A percentile compares a stretch with the other conserved stretches of the same genome.
Evolutionary conservation across 2,329 filamentous ascomycete genomes (phyloP).

Genomic region (Nigrospora sphaerica): DNA sequence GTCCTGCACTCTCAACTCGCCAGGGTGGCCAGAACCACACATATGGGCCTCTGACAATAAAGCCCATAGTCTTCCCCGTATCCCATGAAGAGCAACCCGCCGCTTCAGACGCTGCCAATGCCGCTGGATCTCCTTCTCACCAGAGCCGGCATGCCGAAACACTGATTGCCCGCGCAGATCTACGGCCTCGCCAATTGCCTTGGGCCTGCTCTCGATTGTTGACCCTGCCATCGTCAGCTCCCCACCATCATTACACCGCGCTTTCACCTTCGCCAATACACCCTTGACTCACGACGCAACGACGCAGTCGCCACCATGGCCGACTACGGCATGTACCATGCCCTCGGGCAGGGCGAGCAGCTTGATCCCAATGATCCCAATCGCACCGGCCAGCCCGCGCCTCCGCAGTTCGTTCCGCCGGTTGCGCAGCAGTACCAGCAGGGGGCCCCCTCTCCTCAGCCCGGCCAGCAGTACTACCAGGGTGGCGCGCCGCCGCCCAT

Average conservation of each 20-base stretch:
- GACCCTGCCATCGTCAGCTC: too few species aligned
- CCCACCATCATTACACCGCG: too few species aligned
- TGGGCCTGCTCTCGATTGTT: too few species aligned
- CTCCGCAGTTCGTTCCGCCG: conserved; percentile 50
- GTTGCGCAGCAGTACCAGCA: conserved; percentile 48
- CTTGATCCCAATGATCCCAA: conserved; percentile 48
- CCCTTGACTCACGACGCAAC: neutral
- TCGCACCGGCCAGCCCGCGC: conserved; percentile 40
- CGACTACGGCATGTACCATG: conserved; percentile 48
- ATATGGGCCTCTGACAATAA: too few species aligned
- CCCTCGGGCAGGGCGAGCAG: conserved; percentile 48
- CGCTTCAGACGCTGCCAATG: too few species aligned
- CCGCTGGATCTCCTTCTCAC: too few species aligned
- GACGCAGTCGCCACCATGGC: conserved; percentile 31
- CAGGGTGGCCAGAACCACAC: neutral
- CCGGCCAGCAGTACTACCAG: conserved; percentile 34
- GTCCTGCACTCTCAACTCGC: neutral
- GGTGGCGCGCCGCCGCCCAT: conserved; percentile 20
- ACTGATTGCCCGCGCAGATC: too few species aligned
- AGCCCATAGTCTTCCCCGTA: too few species aligned
- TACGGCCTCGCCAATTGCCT: too few species aligned
- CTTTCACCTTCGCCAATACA: neutral
- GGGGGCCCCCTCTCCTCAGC: conserved; percentile 20
- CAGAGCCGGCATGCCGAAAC: too few species aligned
- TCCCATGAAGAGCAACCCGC: too few species aligned